Percentiles rank a stretch among this genome's conserved stretches.
Conservation (phyloP, 1,139 yeast species). For the Hyphopichia fennica region DNA sequence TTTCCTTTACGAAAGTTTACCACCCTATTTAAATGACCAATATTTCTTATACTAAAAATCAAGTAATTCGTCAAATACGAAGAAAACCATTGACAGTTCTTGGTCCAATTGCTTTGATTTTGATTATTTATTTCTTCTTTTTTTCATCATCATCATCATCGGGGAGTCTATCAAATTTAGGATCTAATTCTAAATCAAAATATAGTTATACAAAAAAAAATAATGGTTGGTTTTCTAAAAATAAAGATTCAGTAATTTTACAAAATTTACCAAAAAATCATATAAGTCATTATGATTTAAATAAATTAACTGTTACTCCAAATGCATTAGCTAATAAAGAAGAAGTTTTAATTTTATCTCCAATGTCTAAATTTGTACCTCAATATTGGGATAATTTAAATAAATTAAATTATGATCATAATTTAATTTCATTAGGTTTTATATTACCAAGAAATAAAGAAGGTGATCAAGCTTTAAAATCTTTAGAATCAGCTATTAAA, state of each 20-base stretch:
- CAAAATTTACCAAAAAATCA: slow-evolving; percentile 71
- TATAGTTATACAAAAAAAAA: slow-evolving; percentile 53
- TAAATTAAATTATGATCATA: slow-evolving; percentile 77
- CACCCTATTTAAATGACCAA: too few relatives aligned
- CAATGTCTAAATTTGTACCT: slow-evolving; percentile 81
- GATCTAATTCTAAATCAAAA: slow-evolving; percentile 28
- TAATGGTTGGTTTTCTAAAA: slow-evolving; percentile 48
- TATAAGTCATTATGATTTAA: slow-evolving; percentile 82
- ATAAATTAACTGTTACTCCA: slow-evolving; percentile 67
- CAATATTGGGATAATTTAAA: slow-evolving; percentile 86
- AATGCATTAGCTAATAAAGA: slow-evolving; percentile 74
- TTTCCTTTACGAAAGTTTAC: background rate
- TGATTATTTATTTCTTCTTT: slow-evolving; percentile 43
- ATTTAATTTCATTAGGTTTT: slow-evolving; percentile 82
- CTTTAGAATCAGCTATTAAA: slow-evolving; percentile 73
- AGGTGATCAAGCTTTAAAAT: slow-evolving; percentile 75
- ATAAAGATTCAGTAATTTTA: slow-evolving; percentile 52
- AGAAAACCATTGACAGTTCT: slow-evolving; percentile 53
- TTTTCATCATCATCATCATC: slow-evolving; percentile 29
- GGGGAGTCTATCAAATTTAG: slow-evolving; percentile 6
- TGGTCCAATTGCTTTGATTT: slow-evolving; percentile 45
- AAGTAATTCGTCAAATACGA: slow-evolving; percentile 54
- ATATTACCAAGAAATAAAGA: slow-evolving; percentile 79
- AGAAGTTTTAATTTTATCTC: slow-evolving; percentile 80
- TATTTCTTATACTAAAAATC: slow-evolving; percentile 20